Conservation (phyloP, 768 basidiomycete genomes). For the Lentinula raphanica region DNA sequence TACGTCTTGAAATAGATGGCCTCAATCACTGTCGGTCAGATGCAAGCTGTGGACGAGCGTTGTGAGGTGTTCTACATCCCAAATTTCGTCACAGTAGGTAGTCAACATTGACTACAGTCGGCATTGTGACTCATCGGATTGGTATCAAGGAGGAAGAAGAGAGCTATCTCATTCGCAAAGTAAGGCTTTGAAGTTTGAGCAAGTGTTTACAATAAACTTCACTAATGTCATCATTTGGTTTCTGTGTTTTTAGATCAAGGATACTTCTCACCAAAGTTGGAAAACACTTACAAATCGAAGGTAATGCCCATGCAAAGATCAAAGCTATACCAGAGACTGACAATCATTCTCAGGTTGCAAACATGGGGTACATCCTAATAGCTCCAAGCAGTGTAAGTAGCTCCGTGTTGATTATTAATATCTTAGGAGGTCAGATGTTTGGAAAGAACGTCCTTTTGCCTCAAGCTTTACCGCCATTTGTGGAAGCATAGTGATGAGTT, state of each 20-base stretch:
- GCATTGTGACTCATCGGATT: not conserved
- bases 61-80: conserved; percentile 64
- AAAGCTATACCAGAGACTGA: not conserved
- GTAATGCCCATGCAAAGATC: conserved; percentile 24
- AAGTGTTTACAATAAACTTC: not conserved
- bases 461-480: conserved; percentile 65
- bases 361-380: conserved; percentile 58
- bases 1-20: too few species aligned
- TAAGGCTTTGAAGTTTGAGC: conserved; percentile 19
- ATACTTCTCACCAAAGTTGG: conserved; percentile 80
- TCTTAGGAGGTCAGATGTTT: conserved; percentile 75
- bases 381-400: too few species aligned
- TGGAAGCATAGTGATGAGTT: conserved; percentile 51
- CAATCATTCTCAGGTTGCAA: conserved; percentile 41
- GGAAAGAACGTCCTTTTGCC: conserved; percentile 63
- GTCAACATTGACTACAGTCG: too few species aligned
- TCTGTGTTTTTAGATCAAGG: conserved; percentile 51
- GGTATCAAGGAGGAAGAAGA: conserved; percentile 60
- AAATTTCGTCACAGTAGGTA: conserved; percentile 58
- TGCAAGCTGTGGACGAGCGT: conserved; percentile 16
- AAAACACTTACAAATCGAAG: conserved; percentile 68
- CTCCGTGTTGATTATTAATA: too few species aligned
- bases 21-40: not conserved
- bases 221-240: too few species aligned
- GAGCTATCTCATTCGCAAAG: conserved; percentile 72